Percentiles rank a stretch among this genome's conserved stretches.
phyloP scores from a whole-genome alignment of 345 rosid genomes.

The Diplotaxis tenuifolia region DNA sequence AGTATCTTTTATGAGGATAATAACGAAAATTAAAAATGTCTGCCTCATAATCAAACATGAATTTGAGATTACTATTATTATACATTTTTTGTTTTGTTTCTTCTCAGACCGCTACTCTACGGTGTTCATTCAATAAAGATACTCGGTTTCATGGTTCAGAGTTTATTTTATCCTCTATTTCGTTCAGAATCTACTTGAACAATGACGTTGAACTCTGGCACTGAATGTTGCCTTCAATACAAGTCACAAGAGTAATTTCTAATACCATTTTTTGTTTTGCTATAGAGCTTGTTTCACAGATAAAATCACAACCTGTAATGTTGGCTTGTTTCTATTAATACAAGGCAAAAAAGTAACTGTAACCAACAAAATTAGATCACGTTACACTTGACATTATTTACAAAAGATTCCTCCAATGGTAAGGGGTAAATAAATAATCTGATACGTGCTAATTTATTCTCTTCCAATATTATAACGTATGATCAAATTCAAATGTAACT shows the following conservation, averaged over 20 bases:
- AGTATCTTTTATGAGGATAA: constrained; percentile 25
- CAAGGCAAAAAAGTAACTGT: background rate
- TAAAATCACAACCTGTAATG: too few relatives aligned
- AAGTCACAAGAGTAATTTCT: background rate
- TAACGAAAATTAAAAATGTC: constrained; percentile 12
- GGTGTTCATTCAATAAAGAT: constrained; percentile 26
- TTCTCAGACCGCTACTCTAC: background rate
- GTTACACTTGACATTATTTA: background rate
- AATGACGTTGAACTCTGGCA: background rate
- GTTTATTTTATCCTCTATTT: background rate
- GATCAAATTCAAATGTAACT: constrained; percentile 13
- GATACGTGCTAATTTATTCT: constrained; percentile 14
- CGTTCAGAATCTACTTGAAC: background rate
- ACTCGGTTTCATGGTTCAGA: background rate
- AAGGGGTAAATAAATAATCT: background rate
- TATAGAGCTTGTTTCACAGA: background rate
- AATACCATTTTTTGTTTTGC: background rate
- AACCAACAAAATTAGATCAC: constrained; percentile 6
- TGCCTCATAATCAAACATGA: constrained; percentile 27
- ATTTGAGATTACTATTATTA: constrained; percentile 6
- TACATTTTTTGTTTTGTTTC: constrained; percentile 17
- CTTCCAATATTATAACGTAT: constrained; percentile 24
- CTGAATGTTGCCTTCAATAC: background rate
- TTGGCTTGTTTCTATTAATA: too few relatives aligned
- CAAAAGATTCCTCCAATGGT: background rate